Base-by-base conservation (phyloP, 2,329 filamentous ascomycete species). In the Talaromyces sp. region DNA sequence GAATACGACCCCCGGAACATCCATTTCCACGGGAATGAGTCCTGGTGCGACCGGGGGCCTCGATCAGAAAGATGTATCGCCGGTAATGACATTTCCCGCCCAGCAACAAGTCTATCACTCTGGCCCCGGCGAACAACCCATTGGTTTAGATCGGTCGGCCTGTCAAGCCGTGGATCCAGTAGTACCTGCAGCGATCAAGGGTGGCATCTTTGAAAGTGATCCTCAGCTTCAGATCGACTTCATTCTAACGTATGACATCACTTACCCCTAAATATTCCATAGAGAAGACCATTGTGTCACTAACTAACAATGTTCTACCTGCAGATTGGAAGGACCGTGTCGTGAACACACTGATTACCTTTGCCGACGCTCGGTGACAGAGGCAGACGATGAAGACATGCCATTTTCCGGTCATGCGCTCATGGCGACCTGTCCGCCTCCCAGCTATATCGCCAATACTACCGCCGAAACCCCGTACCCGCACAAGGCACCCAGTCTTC, bases 401-500 rank as follows among this genome's bases (percentile, higher is more conserved):
- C 68, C 70, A 1, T 74, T 89, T 37, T 93, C 89, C 60, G 94
- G 93, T 36, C 94, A 99, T 72, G 92, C 90, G 4, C 79, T 97
- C 61, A 97, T 97, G 93, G 89, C 90, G 14, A 89, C 89, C 14
- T 96, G 90, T 68, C 92, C 93, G 42, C 90, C 92, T 4, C 84
- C 86, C 47, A 81, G 77, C 52, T 82, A 86, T 64, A 80, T 86
- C 61, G 74, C 77, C 53, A 76, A 76, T 40, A 78, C 80, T 29
- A 82, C 82, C 2, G 59, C 65, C 42, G 75, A 80, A 44, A 78
- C 84, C 30, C 73, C 77, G 42, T 86, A 86, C 64, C 80, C 81
- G 47, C 85, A 87, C 68, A 85, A 89, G 70, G 93, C 92, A 45
- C 93, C 91, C 76, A 88, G 94, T 68, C 77, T 94, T 5, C 86